These are phyloP conservation scores for Colletotrichum eremochloae DNA, from an alignment of 2,329 filamentous ascomycete genomes.

Conservation along the genomic window DNA sequence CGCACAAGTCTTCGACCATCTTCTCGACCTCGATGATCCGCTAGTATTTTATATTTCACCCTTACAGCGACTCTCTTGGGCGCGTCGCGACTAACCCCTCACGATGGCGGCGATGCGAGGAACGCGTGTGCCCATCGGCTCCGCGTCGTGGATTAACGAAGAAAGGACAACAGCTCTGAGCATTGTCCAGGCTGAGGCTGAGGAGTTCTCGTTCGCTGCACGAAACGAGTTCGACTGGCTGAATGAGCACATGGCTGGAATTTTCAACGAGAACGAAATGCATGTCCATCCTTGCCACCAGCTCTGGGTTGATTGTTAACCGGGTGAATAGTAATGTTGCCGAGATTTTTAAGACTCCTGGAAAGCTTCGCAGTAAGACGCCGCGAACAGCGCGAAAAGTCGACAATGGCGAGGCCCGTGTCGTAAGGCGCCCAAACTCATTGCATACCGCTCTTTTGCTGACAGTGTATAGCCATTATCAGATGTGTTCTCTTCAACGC, in stretches of 20 bases:
- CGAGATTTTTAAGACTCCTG: slow-evolving; percentile 96
- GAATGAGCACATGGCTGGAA: slow-evolving; percentile 97
- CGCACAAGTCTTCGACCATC: slow-evolving; percentile 34
- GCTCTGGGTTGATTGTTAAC: slow-evolving; percentile 10
- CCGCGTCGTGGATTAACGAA: slow-evolving; percentile 84
- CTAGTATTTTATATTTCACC: slow-evolving; percentile 33
- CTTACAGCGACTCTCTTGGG: slow-evolving; percentile 38
- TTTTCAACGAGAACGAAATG: slow-evolving; percentile 90
- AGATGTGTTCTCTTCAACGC: slow-evolving; percentile 69
- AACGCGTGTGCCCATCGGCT: slow-evolving; percentile 80
- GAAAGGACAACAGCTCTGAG: slow-evolving; percentile 84
- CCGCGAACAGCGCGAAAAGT: slow-evolving; percentile 77
- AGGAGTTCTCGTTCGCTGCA: slow-evolving; percentile 93
- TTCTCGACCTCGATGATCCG: slow-evolving; percentile 41
- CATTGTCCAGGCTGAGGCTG: slow-evolving; percentile 84
- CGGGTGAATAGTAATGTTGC: slow-evolving; percentile 78
- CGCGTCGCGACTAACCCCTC: slow-evolving; percentile 33
- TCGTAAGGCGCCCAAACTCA: slow-evolving; percentile 63
- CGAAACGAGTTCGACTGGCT: slow-evolving; percentile 97
- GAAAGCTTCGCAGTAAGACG: slow-evolving; percentile 85
- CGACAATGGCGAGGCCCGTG: slow-evolving; percentile 69
- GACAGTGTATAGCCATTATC: slow-evolving; percentile 66
- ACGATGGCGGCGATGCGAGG: slow-evolving; percentile 61
- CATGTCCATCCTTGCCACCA: slow-evolving; percentile 63
- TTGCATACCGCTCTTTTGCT: slow-evolving; percentile 42